Evolutionary conservation across 1,284 basidiomycete genomes (phyloP), one percentile per base, ranked within the genome.

Genomic region (Pisolithus thermaeus): DNA sequence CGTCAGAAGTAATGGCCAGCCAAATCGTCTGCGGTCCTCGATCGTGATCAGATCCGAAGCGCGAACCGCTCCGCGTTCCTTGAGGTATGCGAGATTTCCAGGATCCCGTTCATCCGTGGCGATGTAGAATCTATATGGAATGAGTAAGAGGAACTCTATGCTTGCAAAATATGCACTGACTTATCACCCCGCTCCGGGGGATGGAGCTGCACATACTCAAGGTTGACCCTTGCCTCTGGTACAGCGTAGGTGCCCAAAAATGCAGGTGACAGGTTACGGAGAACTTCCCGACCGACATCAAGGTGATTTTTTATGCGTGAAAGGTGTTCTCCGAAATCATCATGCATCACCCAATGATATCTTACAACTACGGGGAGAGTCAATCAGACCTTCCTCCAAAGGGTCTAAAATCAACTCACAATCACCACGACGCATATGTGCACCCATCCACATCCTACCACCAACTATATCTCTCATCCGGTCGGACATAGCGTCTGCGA

Each of bases 381-480:
- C n/a, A 73, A 52, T 22, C 48, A 6, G 22, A 11, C 59, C 54
- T 44, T 9, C 61, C 48, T 35, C 32, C 32, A 4, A 35, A 14
- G 11, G 2, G 62, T 35, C 1, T 56, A 39, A 4, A 7, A 32
- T 8, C 8, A 32, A 58, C 69, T 61, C 46, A 70, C 69, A 78
- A 49, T 76, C 75, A 28, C 76, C 77, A 11, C 75, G 67, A 11
- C 75, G 69, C 74, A 78, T 75, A 41, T 77, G 75, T 7, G 68
- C 73, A 12, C 64, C 70, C 61, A 75, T 66, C 76, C 77, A 78
- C 60, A 70, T 67, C 14, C 73, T 61, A 3, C 74, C 75, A 0
- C 53, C 65, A 3, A 64, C 67, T 39, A 58, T 55, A 32, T 67
- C 62, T 7, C 51, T 52, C 71, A 77, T 75, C 43, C 71, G 67